Evolutionary conservation across 371 early-diverging fungal genomes (phyloP), one percentile per base, ranked within the genome.

Genomic region (Cokeromyces recurvatus): DNA sequence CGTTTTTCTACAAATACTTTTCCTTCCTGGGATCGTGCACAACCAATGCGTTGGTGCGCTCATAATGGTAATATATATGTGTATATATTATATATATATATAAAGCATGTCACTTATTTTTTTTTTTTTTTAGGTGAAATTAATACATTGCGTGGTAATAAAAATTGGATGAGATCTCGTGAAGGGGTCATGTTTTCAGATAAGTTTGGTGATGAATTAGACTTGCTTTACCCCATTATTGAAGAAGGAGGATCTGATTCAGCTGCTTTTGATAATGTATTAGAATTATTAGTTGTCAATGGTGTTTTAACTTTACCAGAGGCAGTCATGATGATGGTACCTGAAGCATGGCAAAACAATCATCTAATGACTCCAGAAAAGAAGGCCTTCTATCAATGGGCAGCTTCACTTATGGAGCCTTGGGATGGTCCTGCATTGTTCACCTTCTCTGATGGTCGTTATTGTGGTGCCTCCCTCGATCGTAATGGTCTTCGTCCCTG

Each of bases 1-100:
- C 85, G 98, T 45, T 97, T 96, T 81, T 94, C 95, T 25, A 97
- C 98, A 34, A 97, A 97, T 74, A 97, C 98, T 11, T 96, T 96
- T 72, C 98, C 98, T 12, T 86, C 87, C 5, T 97, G 98, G 98
- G 96, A 97, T 68, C 86, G 96, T 55, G 94, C 96, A 43, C 98
- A 97, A 62, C 98, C 98, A 16, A 88, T 95, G 90, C 79, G 95
- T 51, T 89, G 88, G 90, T 88, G 89, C 56, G 98, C 96, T 38
- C 98, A 97, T 77, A 97, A 97, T 62, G 97, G 94, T 87, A 80
- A 71, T 71, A 40, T n/a, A 22, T 15, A 15, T 17, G 17, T 40
- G 11, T n/a, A n/a, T n/a, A n/a, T n/a, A n/a, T n/a, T n/a, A n/a
- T n/a, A n/a, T n/a, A n/a, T n/a, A n/a, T 15, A 20, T 20, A 24